Base-by-base conservation (phyloP, 441 rosid species). In the Manihot esculenta region DNA sequence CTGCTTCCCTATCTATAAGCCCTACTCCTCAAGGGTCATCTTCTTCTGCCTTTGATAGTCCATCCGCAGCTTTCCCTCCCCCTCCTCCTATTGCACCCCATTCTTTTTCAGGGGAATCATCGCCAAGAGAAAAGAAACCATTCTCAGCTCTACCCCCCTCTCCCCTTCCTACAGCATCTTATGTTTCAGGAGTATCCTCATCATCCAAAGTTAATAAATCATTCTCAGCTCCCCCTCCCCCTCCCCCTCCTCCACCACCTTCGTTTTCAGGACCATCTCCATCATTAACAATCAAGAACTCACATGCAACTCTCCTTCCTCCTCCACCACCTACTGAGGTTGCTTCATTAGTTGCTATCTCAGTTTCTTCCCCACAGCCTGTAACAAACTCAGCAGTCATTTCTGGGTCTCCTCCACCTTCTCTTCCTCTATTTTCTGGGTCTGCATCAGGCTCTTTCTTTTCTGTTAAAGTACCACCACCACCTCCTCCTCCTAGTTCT, bases 371-470 rank as follows among this genome's bases (percentile, higher is more conserved):
- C 66, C 78, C 71, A 44, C 86, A 83, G 44, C 84, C 87, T 48
- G 35, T 24, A 38, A 38, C 42, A 38, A 7, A 38, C 42, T 38
- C 42, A 38, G 9, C 42, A 38, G 42, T 38, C 42, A 38, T 38
- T 38, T 38, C 42, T 38, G 42, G 8, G 7, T 9, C 42, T 38
- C 42, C 42, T 5, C 81, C 83, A 17, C 88, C 91, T 47, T 84
- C 94, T 11, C 84, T 84, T 51, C 88, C 88, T 79, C 86, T 87
- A 56, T 70, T 38, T 57, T 69, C 89, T 73, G 55, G 42, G 9
- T 7, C 42, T 38, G 42, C 42, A 38, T 64, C 75, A 54, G 72
- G 61, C 41, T 45, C 77, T 71, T 58, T 24, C 56, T 57, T 50
- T 42, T 49, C 67, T 66, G 56, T 83, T 70, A 68, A 69, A 57